Evolutionary conservation across 345 rosid genomes (phyloP).

Genomic region (Eucalyptus erythrocorys): DNA sequence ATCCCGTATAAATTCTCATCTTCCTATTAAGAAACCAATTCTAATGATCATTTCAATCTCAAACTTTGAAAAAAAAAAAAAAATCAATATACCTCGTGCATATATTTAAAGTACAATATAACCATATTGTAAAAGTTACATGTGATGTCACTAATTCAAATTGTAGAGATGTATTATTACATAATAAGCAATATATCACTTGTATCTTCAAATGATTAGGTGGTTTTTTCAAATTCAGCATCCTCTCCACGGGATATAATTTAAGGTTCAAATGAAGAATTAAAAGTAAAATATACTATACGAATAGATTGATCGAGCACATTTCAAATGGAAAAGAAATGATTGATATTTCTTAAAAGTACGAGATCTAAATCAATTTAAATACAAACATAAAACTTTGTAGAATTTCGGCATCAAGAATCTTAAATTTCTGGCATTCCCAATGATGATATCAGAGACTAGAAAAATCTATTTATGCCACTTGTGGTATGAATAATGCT

Average conservation of each 20-base stretch:
- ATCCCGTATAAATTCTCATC: no score
- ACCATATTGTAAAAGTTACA: neutral
- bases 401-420: neutral
- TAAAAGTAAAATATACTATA: neutral
- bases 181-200: neutral
- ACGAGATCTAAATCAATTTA: neutral
- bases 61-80: no score
- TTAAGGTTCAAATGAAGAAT: neutral
- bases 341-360: neutral
- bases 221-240: neutral
- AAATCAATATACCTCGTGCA: no score
- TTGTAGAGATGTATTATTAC: neutral
- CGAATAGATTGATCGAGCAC: neutral
- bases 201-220: neutral
- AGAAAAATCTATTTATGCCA: neutral
- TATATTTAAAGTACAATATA: neutral
- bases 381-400: neutral
- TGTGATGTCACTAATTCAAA: neutral
- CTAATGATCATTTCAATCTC: no score
- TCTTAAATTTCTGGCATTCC: neutral
- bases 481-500: neutral
- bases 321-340: neutral
- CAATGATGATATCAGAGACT: neutral
- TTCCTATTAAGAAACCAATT: no score
- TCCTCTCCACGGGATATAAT: no score